Evolutionary conservation across 805 yeast genomes (phyloP), one percentile per base, ranked within the genome.

Genomic region (Diddensiella transvaalensis): DNA sequence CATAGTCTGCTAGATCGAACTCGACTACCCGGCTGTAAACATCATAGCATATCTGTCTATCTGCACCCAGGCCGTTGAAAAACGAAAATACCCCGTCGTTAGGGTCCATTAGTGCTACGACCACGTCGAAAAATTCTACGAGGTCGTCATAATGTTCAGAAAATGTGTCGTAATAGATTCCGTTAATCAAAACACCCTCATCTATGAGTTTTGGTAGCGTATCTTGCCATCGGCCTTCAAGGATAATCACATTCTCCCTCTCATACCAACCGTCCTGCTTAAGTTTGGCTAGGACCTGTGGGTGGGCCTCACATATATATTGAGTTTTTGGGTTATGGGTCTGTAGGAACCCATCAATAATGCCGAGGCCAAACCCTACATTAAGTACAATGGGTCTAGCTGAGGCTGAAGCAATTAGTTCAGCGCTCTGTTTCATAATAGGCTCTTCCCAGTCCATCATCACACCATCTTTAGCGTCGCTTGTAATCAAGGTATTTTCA

Each of bases 311-410:
- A 50, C 87, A 82, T 37, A 90, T 91, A 65, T 87, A 90, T 63
- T 90, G 98, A 52, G 74, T 77, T 2, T 79, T 71, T 19, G 90
- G 91, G 17, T 58, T 59, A 39, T 66, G 68, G 2, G 66, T 66
- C 60, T 85, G 85, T 51, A 90, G 85, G 76, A 83, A 79, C 1
- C 79, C 69, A 63, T 90, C 98, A 46, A 90, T 89, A 46, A 90
- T 91, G 1, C 98, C 98, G 96, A 90, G 87, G 1, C 98, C 98
- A 63, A 91, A 90, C 0, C 98, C 98, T 35, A 90, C 86, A 60
- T 90, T 90, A 32, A 91, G 70, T 1, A 91, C 80, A 18, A 68
- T 71, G 18, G 42, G 15, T 3, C 37, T 46, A 11, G 38, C 23
- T 2, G n/a, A 10, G 26, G 35, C 17, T 11, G 39, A 17, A 62